Evolutionary conservation across 345 rosid genomes (phyloP), one percentile per base, ranked within the genome.

Genomic region (Camelina laxa): DNA sequence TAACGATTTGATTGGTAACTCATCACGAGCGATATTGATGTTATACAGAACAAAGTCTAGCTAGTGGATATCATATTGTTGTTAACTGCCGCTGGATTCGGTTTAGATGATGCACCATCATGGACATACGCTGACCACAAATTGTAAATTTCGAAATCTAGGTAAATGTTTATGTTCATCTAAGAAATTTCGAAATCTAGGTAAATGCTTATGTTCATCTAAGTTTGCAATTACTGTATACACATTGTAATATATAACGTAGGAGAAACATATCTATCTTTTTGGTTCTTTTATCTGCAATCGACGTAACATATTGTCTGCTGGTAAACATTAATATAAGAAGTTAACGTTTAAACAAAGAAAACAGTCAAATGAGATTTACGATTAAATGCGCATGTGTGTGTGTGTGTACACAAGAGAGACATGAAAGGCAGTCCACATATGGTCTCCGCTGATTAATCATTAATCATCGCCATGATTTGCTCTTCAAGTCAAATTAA

Each of bases 391-490:
- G 69, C 24, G 50, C 75, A 76, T 62, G 75, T 69, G 80, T 76
- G 65, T 54, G 31, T 27, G 31, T 33, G 36, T 33, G 9, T 8
- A 33, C 9, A 55, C 70, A 57, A 38, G 15, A 68, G 47, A 20
- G 41, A 42, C 44, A 44, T 2, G 36, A 12, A 54, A 49, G 47
- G 50, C 20, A 69, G 59, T 49, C 68, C 56, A 65, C 50, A 49
- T 56, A 20, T 65, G 56, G 67, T 59, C 72, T 63, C 53, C 11
- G 17, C 42, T 39, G 16, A 42, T 42, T 42, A 42, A 42, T 54
- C 17, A 76, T 55, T 62, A 62, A 56, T 69, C 68, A 48, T 50
- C 80, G 76, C 80, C 62, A 49, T 71, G 76, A 71, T 77, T 77
- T 77, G 63, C 80, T 77, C 58, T 49, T 7, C 15, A 69, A 61